phyloP scores from a whole-genome alignment of 2,329 filamentous ascomycete species.

The Talaromyces sp. region DNA sequence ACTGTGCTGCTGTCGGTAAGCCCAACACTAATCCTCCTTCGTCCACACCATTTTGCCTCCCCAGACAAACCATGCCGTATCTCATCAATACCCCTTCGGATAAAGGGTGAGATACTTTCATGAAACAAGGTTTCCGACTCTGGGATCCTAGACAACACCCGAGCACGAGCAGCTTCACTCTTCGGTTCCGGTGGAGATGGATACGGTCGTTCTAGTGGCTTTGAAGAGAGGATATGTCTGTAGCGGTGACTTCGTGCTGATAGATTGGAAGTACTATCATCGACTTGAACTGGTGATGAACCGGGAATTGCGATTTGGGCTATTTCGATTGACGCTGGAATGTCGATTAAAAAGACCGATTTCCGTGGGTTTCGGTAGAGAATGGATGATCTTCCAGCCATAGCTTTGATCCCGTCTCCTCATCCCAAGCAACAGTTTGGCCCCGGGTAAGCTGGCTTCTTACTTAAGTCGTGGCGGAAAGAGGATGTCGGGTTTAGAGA shows the following conservation, averaged over 20 bases:
- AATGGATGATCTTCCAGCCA: conserved; percentile 31
- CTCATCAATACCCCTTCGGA: conserved; percentile 39
- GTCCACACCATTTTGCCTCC: conserved; percentile 1
- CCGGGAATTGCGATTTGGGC: conserved; percentile 45
- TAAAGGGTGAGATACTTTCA: conserved; percentile 23
- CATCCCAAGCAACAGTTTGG: too few relatives aligned
- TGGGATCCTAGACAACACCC: conserved; percentile 37
- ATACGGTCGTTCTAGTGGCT: conserved; percentile 48
- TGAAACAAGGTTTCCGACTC: conserved; percentile 29
- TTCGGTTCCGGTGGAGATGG: conserved; percentile 50
- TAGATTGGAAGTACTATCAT: not conserved
- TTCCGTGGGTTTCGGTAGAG: conserved; percentile 49
- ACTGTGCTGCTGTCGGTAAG: conserved; percentile 21
- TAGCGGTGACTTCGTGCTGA: not conserved
- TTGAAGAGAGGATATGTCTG: conserved; percentile 42
- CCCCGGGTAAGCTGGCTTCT: not conserved
- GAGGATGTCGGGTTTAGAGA: not conserved
- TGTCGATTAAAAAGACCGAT: conserved; percentile 53
- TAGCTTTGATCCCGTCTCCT: not conserved
- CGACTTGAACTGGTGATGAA: not conserved
- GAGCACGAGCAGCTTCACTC: conserved; percentile 41
- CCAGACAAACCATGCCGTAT: conserved; percentile 24
- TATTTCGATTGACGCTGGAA: conserved; percentile 54
- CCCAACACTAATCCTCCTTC: conserved; percentile 23
- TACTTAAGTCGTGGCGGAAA: not conserved